Conservation (phyloP, 2,329 filamentous ascomycete species). For the Claviceps citrina region DNA sequence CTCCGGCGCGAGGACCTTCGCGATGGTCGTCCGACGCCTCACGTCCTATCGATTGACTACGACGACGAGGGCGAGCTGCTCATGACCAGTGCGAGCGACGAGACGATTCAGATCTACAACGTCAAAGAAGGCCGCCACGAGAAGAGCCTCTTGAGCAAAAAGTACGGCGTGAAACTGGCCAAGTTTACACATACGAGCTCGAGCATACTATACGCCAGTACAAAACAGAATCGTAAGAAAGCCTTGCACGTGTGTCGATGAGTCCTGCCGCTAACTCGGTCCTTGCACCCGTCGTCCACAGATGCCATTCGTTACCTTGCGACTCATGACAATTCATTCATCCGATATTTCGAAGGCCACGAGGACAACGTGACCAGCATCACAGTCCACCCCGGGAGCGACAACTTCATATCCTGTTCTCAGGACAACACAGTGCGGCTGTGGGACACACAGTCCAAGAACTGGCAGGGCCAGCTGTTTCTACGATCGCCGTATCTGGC, state of each 20-base stretch:
- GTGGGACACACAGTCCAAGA: constrained; percentile 74
- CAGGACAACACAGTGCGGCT: constrained; percentile 81
- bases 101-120: constrained; percentile 91
- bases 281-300: constrained; percentile 14
- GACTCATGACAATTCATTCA: constrained; percentile 90
- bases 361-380: constrained; percentile 71
- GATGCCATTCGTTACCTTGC: constrained; percentile 76
- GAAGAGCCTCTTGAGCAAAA: constrained; percentile 84
- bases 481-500: constrained; percentile 69
- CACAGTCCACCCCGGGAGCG: constrained; percentile 67
- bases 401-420: constrained; percentile 84
- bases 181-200: constrained; percentile 86
- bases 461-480: constrained; percentile 65
- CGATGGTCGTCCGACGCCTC: constrained; percentile 36
- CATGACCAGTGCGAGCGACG: constrained; percentile 82
- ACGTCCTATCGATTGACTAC: constrained; percentile 85
- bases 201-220: constrained; percentile 88
- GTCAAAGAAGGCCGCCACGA: constrained; percentile 78
- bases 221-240: constrained; percentile 67
- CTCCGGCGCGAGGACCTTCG: constrained; percentile 44
- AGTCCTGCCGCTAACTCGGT: constrained; percentile 2
- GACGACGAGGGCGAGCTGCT: constrained; percentile 88
- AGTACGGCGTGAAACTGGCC: constrained; percentile 88
- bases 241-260: not conserved
- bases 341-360: constrained; percentile 91